Evolutionary conservation across 208 protist species (phyloP).

Genomic region (Naegleria gruberi): DNA sequence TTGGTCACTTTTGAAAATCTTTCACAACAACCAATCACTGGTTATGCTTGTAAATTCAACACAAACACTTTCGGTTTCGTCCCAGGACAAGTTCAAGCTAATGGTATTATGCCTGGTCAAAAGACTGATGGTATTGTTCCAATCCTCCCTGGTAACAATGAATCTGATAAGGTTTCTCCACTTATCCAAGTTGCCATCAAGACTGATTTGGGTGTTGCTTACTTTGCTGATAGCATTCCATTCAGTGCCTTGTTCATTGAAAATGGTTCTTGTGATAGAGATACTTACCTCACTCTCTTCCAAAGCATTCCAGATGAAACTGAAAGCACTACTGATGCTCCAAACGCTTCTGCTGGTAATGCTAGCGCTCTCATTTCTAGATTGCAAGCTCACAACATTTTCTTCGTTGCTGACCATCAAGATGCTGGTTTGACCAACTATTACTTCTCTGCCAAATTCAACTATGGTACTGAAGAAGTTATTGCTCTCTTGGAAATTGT

Average conservation of each 20-base stretch:
- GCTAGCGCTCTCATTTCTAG: background rate
- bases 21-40: conserved; percentile 17
- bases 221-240: conserved; percentile 26
- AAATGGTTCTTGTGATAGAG: background rate
- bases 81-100: background rate
- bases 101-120: background rate
- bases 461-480: background rate
- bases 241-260: conserved; percentile 11
- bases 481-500: background rate
- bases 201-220: conserved; percentile 29
- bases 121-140: background rate
- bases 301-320: conserved; percentile 21
- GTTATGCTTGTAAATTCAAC: conserved; percentile 46
- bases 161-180: background rate
- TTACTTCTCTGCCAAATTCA: background rate
- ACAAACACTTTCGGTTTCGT: conserved; percentile 41
- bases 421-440: background rate
- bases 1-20: conserved; percentile 36
- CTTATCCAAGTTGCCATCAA: conserved; percentile 37
- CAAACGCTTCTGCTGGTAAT: background rate
- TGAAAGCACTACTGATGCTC: background rate
- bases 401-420: conserved; percentile 2
- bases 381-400: conserved; percentile 4
- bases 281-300: conserved; percentile 26
- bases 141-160: background rate